Conservation (phyloP, 345 rosid genomes). For the Acer yangbiense region DNA sequence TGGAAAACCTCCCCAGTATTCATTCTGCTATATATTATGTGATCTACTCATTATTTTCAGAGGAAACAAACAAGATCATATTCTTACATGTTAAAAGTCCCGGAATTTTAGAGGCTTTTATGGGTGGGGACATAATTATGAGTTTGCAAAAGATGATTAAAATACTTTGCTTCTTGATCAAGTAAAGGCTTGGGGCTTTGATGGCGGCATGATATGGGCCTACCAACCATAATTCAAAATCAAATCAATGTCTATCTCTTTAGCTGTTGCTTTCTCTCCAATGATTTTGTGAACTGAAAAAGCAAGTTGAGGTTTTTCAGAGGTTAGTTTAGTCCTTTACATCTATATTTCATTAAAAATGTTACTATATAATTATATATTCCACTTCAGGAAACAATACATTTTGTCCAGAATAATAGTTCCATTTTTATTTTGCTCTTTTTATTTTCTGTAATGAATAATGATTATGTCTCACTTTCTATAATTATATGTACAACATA, state of each 20-base stretch:
- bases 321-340: too few species aligned
- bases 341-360: too few species aligned
- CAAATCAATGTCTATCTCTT: background rate
- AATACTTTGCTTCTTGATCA: background rate
- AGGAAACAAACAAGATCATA: background rate
- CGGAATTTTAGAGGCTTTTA: too few species aligned
- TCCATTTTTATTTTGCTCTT: too few species aligned
- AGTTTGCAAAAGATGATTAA: background rate
- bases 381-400: too few species aligned
- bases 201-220: background rate
- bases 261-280: background rate
- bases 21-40: background rate
- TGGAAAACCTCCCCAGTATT: background rate
- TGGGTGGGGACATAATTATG: background rate
- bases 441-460: too few species aligned
- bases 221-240: background rate
- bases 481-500: too few species aligned
- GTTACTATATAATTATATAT: too few species aligned
- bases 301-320: too few species aligned
- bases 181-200: background rate
- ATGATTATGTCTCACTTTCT: too few species aligned
- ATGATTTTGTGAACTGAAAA: background rate
- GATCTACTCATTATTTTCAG: background rate
- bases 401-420: too few species aligned
- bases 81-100: background rate